A percentile compares a stretch with the other conserved stretches of the same genome.
These are phyloP conservation scores for Chiua virens DNA, from an alignment of 768 basidiomycete genomes.

Conservation along the genomic window DNA sequence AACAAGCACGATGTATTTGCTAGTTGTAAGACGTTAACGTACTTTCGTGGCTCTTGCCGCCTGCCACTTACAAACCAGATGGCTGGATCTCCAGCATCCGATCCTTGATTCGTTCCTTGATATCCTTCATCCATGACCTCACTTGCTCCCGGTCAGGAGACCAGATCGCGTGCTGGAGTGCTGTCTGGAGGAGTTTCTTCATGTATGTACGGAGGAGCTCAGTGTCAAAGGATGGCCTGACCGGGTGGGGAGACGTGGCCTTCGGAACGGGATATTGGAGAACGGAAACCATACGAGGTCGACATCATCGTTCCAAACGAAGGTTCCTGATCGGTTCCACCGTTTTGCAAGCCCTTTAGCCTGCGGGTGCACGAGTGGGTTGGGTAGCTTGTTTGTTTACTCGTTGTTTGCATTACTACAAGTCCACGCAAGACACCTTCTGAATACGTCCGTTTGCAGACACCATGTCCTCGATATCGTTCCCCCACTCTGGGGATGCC, in stretches of 20 bases:
- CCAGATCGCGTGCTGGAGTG: conserved; percentile 66
- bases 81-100: conserved; percentile 84
- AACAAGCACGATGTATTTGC: conserved; percentile 85
- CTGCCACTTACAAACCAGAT: conserved; percentile 68
- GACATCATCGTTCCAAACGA: conserved; percentile 11
- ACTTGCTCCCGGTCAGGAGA: conserved; percentile 67
- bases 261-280: conserved; percentile 61
- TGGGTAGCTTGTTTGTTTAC: conserved; percentile 23
- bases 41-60: neutral
- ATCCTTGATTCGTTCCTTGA: conserved; percentile 82
- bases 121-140: conserved; percentile 78
- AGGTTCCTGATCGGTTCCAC: neutral
- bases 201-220: conserved; percentile 76
- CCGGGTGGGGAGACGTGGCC: conserved; percentile 47
- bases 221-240: conserved; percentile 62
- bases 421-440: no score
- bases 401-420: conserved; percentile 19
- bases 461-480: conserved; percentile 67
- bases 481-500: conserved; percentile 46
- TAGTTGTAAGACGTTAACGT: conserved; percentile 32
- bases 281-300: conserved; percentile 48
- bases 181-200: conserved; percentile 75
- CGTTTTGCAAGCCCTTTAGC: neutral
- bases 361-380: neutral
- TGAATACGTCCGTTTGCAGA: neutral